These are phyloP conservation scores for Termitomyces sp. DNA, from an alignment of 768 basidiomycete species.

Conservation along the genomic window DNA sequence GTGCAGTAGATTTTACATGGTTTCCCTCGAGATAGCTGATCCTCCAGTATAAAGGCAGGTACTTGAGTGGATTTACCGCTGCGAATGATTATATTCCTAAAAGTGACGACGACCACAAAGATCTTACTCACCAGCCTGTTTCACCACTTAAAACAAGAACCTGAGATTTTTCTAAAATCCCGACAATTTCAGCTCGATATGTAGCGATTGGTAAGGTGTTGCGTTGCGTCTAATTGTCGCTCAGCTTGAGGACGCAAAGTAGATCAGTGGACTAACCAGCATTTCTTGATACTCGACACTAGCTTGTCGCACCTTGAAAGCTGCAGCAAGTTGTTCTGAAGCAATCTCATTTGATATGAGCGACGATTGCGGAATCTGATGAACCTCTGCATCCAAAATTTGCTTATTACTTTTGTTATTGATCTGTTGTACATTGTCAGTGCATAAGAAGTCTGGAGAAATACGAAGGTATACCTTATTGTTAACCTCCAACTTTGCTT, in stretches of 20 bases:
- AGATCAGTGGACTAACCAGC: slow-evolving; percentile 52
- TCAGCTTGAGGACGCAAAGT: not conserved
- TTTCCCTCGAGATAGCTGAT: slow-evolving; percentile 73
- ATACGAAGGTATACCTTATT: slow-evolving; percentile 29
- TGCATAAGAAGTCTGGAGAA: not conserved
- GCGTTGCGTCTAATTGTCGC: slow-evolving; percentile 54
- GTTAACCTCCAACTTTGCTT: slow-evolving; percentile 44
- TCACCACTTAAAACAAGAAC: slow-evolving; percentile 74
- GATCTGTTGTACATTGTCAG: slow-evolving; percentile 12
- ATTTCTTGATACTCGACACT: slow-evolving; percentile 78
- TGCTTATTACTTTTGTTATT: slow-evolving; percentile 19
- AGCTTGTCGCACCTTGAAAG: slow-evolving; percentile 56
- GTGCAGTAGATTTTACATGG: slow-evolving; percentile 92
- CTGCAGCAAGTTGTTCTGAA: slow-evolving; percentile 48
- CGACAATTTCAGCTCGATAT: slow-evolving; percentile 69
- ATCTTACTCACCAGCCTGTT: slow-evolving; percentile 31
- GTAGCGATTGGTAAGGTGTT: slow-evolving; percentile 80
- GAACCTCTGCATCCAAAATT: slow-evolving; percentile 7
- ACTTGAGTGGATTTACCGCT: slow-evolving; percentile 98
- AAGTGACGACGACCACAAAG: not conserved
- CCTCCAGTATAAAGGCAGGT: slow-evolving; percentile 89
- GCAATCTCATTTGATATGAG: slow-evolving; percentile 16
- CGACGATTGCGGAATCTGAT: not conserved
- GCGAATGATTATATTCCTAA: slow-evolving; percentile 2
- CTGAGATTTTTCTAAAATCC: slow-evolving; percentile 66